Evolutionary conservation across 768 basidiomycete species (phyloP).

Genomic region (Tylopilus felleus): DNA sequence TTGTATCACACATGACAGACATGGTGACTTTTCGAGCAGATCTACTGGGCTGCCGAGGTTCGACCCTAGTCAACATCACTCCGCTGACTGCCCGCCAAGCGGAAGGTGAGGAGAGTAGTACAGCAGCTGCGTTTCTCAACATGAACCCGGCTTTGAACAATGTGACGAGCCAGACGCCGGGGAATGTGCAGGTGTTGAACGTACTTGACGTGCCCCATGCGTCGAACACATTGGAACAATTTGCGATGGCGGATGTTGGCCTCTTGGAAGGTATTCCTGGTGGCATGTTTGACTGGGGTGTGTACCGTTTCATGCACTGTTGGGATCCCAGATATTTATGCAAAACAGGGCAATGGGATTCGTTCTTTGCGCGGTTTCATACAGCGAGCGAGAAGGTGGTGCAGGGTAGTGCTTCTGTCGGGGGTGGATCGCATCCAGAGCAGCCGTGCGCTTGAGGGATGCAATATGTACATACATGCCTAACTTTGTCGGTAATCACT

Average conservation of each 20-base stretch:
- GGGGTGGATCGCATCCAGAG: background rate
- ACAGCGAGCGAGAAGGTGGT: slow-evolving; percentile 4
- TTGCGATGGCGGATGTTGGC: slow-evolving; percentile 62
- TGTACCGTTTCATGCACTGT: slow-evolving; percentile 30
- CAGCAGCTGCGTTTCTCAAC: slow-evolving; percentile 41
- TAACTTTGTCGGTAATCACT: slow-evolving; percentile 12
- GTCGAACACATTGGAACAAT: slow-evolving; percentile 55
- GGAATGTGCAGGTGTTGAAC: slow-evolving; percentile 75
- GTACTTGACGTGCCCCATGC: slow-evolving; percentile 60
- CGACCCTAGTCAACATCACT: slow-evolving; percentile 56
- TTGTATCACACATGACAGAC: slow-evolving; percentile 10
- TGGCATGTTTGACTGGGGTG: slow-evolving; percentile 87
- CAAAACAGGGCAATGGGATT: slow-evolving; percentile 73
- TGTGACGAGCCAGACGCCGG: slow-evolving; percentile 32
- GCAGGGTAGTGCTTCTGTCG: background rate
- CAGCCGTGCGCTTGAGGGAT: background rate
- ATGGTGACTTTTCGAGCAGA: slow-evolving; percentile 11
- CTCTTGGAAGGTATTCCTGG: slow-evolving; percentile 79
- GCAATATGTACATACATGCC: slow-evolving; percentile 18
- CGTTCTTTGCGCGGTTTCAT: slow-evolving; percentile 67
- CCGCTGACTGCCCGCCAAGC: slow-evolving; percentile 38
- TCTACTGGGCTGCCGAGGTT: slow-evolving; percentile 16
- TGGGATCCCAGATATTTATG: background rate
- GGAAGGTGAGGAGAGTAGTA: slow-evolving; percentile 27
- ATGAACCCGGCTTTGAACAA: slow-evolving; percentile 76